Percentiles rank a stretch among this genome's conserved stretches.
Evolutionary conservation across 768 basidiomycete species (phyloP).

Genomic region (Mycena latifolia): DNA sequence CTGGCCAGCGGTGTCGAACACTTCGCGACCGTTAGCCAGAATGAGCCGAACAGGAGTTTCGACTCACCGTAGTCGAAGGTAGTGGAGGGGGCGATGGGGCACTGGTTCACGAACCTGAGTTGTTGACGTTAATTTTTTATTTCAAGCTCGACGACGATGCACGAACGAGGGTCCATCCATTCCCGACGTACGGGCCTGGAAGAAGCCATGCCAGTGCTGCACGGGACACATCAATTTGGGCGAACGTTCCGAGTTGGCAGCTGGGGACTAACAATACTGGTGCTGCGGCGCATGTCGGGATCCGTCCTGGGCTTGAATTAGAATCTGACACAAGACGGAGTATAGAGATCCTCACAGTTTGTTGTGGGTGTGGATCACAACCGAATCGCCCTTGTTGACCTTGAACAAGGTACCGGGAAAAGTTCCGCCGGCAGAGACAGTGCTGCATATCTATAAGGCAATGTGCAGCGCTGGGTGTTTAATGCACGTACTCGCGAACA

Average conservation of each 20-base stretch:
- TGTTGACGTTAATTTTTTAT: neutral
- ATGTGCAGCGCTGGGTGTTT: too few species aligned
- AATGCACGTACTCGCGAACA: conserved; percentile 10
- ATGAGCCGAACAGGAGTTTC: conserved; percentile 39
- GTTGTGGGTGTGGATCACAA: conserved; percentile 44
- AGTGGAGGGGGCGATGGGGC: conserved; percentile 54
- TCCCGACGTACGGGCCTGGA: conserved; percentile 48
- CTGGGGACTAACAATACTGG: conserved; percentile 42
- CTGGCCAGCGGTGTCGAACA: conserved; percentile 47
- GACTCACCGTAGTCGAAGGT: conserved; percentile 54
- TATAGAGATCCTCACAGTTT: conserved; percentile 25
- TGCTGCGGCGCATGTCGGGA: conserved; percentile 45
- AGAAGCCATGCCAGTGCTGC: conserved; percentile 51
- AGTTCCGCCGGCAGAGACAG: conserved; percentile 41
- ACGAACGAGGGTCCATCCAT: conserved; percentile 50
- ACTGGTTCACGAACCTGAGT: conserved; percentile 43
- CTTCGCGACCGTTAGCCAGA: too few species aligned
- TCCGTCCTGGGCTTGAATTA: conserved; percentile 13
- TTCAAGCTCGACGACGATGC: neutral
- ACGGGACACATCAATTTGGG: neutral
- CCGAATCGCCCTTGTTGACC: conserved; percentile 43
- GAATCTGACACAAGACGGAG: neutral
- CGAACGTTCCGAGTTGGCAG: too few species aligned
- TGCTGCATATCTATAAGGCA: conserved; percentile 17
- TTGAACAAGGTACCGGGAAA: conserved; percentile 45